phyloP scores from a whole-genome alignment of 257 asterid genomes.

The Datura wrightii region DNA sequence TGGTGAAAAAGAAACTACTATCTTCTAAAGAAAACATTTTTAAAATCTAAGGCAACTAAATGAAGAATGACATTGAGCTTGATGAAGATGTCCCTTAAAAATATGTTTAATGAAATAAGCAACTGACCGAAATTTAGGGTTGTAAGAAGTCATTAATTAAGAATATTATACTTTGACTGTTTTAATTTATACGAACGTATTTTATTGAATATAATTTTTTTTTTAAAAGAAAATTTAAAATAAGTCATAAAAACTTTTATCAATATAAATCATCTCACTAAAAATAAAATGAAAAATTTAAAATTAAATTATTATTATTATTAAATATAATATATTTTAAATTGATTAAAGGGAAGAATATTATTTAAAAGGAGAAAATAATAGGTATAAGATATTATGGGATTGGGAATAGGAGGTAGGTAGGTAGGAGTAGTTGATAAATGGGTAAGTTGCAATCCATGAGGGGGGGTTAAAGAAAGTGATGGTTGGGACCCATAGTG shows the following conservation, averaged over 20 bases:
- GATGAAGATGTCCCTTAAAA: neutral
- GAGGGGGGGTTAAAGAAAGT: constrained; percentile 14
- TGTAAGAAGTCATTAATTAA: neutral
- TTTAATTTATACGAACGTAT: neutral
- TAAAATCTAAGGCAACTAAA: neutral
- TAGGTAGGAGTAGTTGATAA: neutral
- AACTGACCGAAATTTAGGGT: neutral
- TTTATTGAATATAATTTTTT: too few relatives aligned
- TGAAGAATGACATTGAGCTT: neutral
- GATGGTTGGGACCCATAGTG: neutral
- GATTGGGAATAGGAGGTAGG: neutral
- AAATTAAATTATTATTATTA: neutral
- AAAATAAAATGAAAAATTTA: too few relatives aligned
- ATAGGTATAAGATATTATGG: neutral
- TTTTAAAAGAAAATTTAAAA: too few relatives aligned
- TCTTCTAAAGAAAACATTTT: neutral
- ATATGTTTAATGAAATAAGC: neutral
- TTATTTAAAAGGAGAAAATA: too few relatives aligned
- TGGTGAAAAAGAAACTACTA: neutral
- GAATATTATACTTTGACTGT: neutral
- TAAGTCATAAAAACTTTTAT: neutral
- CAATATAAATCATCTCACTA: neutral
- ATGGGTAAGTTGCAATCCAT: neutral
- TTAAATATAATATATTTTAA: neutral
- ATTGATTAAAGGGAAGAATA: too few relatives aligned